Conservation (phyloP, 768 basidiomycete species). For the Lactifluus piperatus region DNA sequence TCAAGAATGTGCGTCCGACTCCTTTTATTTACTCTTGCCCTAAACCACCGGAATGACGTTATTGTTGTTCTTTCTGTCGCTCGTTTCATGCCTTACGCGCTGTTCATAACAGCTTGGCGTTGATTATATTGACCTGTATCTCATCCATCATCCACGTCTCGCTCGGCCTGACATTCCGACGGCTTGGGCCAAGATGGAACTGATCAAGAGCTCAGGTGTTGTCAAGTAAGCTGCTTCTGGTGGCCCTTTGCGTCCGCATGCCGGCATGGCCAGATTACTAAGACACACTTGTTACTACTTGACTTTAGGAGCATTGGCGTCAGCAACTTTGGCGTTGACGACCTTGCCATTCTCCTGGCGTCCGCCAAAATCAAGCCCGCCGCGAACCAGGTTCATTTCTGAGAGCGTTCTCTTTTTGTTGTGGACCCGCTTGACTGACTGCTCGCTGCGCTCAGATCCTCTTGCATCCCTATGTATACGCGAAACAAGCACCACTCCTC, state of each 20-base stretch:
- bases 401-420: background rate
- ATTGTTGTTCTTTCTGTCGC: too few species aligned
- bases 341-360: slow-evolving; percentile 47
- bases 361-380: slow-evolving; percentile 55
- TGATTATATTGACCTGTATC: slow-evolving; percentile 59
- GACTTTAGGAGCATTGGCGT: slow-evolving; percentile 58
- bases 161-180: slow-evolving; percentile 51
- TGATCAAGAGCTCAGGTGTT: slow-evolving; percentile 44
- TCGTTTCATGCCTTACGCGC: background rate
- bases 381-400: slow-evolving; percentile 49
- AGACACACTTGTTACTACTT: background rate
- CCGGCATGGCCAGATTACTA: background rate
- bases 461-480: slow-evolving; percentile 63
- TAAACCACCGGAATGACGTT: background rate
- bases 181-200: slow-evolving; percentile 57
- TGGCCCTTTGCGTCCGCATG: background rate
- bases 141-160: slow-evolving; percentile 51
- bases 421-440: background rate
- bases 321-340: slow-evolving; percentile 52
- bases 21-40: background rate
- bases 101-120: slow-evolving; percentile 44
- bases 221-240: slow-evolving; percentile 36
- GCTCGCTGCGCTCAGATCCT: slow-evolving; percentile 37
- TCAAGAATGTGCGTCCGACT: slow-evolving; percentile 41
- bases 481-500: slow-evolving; percentile 43